Percentiles rank a stretch among this genome's conserved stretches.
Evolutionary conservation across 345 rosid species (phyloP).

Genomic region (Gossypium turneri): DNA sequence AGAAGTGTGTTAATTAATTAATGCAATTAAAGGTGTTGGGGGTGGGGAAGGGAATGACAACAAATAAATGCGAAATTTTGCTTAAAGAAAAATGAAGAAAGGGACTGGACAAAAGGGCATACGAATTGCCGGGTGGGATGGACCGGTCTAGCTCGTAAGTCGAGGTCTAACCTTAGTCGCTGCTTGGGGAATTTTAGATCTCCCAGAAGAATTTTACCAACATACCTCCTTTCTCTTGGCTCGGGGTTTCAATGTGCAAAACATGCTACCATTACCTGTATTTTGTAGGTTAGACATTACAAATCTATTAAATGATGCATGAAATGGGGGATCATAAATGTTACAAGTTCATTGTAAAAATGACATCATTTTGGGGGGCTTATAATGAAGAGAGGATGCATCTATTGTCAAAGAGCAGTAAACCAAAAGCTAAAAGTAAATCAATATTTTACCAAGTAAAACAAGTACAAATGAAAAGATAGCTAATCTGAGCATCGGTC

Average conservation of each 20-base stretch:
- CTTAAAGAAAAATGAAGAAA: background rate
- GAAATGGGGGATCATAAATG: too few species aligned
- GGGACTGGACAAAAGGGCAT: constrained; percentile 3
- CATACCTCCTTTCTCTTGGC: background rate
- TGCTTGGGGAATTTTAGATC: constrained; percentile 13
- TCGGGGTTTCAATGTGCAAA: too few species aligned
- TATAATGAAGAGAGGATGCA: background rate
- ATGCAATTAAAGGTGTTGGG: background rate
- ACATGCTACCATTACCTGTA: too few species aligned
- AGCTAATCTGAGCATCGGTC: constrained; percentile 8
- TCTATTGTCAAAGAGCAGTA: background rate
- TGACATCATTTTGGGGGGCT: too few species aligned
- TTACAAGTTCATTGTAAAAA: too few species aligned
- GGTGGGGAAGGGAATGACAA: background rate
- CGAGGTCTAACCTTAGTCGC: too few species aligned
- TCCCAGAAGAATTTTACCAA: background rate
- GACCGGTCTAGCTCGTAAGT: too few species aligned
- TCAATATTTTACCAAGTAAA: background rate
- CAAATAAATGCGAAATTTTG: background rate
- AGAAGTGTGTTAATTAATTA: background rate
- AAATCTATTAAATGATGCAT: too few species aligned
- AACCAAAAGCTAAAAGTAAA: background rate
- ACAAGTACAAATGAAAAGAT: constrained; percentile 1
- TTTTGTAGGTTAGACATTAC: too few species aligned
- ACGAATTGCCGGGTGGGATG: constrained; percentile 14